Base-by-base conservation (phyloP, 805 yeast species). In the Pichia insulana region DNA sequence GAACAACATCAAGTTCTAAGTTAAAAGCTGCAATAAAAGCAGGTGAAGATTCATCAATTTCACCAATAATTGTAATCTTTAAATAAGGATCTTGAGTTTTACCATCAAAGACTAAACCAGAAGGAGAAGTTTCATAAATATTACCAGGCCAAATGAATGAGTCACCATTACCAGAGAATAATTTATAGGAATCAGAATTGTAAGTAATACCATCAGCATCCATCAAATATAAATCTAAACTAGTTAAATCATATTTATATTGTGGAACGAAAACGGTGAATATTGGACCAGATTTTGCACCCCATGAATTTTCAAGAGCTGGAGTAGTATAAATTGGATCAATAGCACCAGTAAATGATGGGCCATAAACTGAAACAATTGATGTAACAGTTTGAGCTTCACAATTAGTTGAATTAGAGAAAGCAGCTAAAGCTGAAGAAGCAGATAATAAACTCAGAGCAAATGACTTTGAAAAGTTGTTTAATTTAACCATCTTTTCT, bases 221-320 rank as follows among this genome's bases (percentile, higher is more conserved):
- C 7, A 38, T 20, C 3, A 44, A 12, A 5, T 18, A 28, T 13
- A 50, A 39, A 25, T 30, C 32, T 7, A 52, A 40, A 3, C 48
- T 48, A 13, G 43, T 18, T 7, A 41, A 38, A 17, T 37, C 19
- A 19, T 37, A 43, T 3, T 18, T 7, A 11, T 25, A 17, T 19
- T 47, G 42, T 12, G 58, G 57, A 34, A 54, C 39, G 34, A 27
- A 49, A 13, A 53, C 25, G 3, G 39, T 40, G 43, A 50, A 50
- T 10, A 39, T 45, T 30, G 54, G 57, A 27, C 43, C 39, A 18
- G 39, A 15, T 2, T 43, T 42, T 22, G 41, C 40, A 28, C 18
- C 37, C 43, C 50, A 47, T 4, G 30, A 34, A 30, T 38, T 39
- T 20, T 47, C 43, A 18, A 43, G 37, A 30, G 41, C 35, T 9